Base-by-base conservation (phyloP, 371 early-diverging fungal genomes). In the Batrachochytrium dendrobatidis region DNA sequence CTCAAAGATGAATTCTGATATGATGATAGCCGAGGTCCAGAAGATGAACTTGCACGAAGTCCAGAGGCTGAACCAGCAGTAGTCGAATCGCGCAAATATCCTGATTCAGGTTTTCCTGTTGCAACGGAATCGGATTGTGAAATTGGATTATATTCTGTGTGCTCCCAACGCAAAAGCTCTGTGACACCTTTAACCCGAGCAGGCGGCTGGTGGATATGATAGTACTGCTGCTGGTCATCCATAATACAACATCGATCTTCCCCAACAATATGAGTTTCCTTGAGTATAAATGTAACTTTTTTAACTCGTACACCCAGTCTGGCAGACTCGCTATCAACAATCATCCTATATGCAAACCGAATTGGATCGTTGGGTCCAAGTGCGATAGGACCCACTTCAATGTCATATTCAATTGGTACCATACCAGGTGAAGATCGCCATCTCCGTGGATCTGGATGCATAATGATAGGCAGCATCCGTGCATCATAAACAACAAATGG, bases 401-500 rank as follows among this genome's bases (percentile, higher is more conserved):
- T 55, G 50, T 76, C 77, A 64, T 72, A 76, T 52, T 76, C 77
- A 17, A 68, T 33, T 22, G 77, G 77, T 15, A 45, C 28, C 5
- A 70, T 70, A 12, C 68, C 70, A 3, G 71, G 70, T 4, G 72
- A 66, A 4, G 70, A 70, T 5, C 72, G 53, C 77, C 77, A 76
- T 12, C 68, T 59, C 32, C 70, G 64, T 45, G 66, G 56, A 30
- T 76, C 74, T 15, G 72, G 74, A 34, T 67, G 65, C 34, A 76
- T 33, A 8, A 76, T 44, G 8, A 48, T 29, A 17, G 77, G 77
- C 6, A 76, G 55, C 32, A 69, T 62, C 12, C 72, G 55, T 5
- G 77, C 72, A 50, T 76, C 77, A 56, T 69, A 71, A 1, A 67
- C 68, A 20, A 61, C 24, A 53, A 71, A 73, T 1, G 76, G 76